These are phyloP conservation scores for Cladosporium colombiae DNA, from an alignment of 2,329 filamentous ascomycete genomes.

Conservation along the genomic window DNA sequence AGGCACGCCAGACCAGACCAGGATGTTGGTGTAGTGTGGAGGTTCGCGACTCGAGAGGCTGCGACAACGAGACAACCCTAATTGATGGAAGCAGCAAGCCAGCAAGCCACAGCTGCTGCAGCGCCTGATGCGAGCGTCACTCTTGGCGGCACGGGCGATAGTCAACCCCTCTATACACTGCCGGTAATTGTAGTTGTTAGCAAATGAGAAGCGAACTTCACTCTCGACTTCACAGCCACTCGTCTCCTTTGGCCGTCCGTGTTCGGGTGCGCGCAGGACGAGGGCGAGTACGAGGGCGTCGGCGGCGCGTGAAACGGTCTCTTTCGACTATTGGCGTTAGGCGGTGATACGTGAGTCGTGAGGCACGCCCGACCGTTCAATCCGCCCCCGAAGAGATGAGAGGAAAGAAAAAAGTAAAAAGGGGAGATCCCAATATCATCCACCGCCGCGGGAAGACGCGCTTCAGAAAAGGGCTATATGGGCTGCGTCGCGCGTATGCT, in stretches of 20 bases:
- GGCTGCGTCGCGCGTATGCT: background rate
- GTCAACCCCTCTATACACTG: background rate
- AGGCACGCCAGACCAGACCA: constrained; percentile 3
- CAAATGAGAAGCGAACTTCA: background rate
- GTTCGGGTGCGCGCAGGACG: background rate
- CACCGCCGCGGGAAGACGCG: background rate
- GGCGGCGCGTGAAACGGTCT: constrained; percentile 4
- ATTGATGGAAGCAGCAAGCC: background rate
- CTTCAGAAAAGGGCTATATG: background rate
- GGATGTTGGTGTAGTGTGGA: constrained; percentile 2
- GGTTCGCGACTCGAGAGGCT: constrained; percentile 5
- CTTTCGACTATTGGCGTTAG: constrained; percentile 13
- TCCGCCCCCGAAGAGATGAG: background rate
- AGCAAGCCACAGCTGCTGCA: background rate
- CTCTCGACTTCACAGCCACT: background rate
- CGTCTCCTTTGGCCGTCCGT: background rate
- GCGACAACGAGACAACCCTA: constrained; percentile 16
- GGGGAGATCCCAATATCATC: background rate
- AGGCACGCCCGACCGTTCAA: constrained; percentile 2
- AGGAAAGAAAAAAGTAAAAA: background rate
- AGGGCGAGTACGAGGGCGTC: background rate
- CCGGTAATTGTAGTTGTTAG: background rate
- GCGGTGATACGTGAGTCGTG: constrained; percentile 8
- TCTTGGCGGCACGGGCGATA: background rate
- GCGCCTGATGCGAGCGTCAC: background rate